These are phyloP conservation scores for Peronospora farinosa DNA, from an alignment of 352 stramenopile genomes.

Conservation along the genomic window DNA sequence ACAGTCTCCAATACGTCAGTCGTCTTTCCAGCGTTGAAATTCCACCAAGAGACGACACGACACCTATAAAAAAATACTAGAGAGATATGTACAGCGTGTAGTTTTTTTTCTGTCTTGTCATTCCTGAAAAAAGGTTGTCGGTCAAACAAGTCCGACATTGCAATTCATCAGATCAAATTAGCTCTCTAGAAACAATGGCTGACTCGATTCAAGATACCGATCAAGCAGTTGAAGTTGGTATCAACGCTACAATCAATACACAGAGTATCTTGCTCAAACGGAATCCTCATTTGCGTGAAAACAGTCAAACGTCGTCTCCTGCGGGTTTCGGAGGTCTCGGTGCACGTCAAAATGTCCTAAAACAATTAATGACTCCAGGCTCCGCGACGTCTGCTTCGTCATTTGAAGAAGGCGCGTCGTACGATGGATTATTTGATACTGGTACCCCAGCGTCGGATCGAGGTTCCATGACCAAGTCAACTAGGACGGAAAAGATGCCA, in stretches of 20 bases:
- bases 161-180: not conserved
- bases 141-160: conserved; percentile 11
- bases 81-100: too few relatives aligned
- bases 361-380: conserved; percentile 29
- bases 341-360: conserved; percentile 26
- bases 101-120: conserved; percentile 2
- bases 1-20: conserved; percentile 3
- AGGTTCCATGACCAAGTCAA: not conserved
- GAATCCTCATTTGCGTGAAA: conserved; percentile 20
- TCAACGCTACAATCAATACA: conserved; percentile 2
- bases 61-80: too few relatives aligned
- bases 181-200: conserved; percentile 12
- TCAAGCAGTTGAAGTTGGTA: conserved; percentile 3
- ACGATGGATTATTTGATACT: conserved; percentile 26
- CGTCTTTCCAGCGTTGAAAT: conserved; percentile 9
- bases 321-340: conserved; percentile 18
- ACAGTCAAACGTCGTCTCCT: conserved; percentile 8
- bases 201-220: conserved; percentile 10
- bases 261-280: conserved; percentile 21
- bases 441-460: conserved; percentile 16
- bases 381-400: conserved; percentile 33
- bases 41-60: not conserved
- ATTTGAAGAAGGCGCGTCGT: conserved; percentile 27
- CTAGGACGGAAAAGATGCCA: not conserved
- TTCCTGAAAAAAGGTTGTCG: conserved; percentile 26